Evolutionary conservation across 148 eudicot genomes (phyloP).

Genomic region (Silene uniflora): DNA sequence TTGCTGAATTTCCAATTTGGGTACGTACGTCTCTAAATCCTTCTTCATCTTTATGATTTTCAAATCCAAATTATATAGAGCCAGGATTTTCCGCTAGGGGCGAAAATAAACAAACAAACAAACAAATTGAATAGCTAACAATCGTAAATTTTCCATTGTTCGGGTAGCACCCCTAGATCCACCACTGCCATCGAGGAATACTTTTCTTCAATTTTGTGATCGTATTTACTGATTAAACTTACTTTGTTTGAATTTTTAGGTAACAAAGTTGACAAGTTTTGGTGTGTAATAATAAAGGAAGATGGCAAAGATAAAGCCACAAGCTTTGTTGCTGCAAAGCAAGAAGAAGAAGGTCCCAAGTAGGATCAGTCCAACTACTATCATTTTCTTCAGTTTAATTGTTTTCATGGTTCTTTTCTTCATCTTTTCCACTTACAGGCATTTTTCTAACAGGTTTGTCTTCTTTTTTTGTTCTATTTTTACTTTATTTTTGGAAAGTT

Average conservation of each 20-base stretch:
- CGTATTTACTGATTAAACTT: neutral
- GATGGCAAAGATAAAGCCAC: constrained; percentile 96
- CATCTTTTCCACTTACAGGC: constrained; percentile 58
- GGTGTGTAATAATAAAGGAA: neutral
- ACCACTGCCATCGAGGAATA: no score
- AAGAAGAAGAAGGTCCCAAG: constrained; percentile 94
- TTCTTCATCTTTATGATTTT: neutral
- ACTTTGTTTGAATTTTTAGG: neutral
- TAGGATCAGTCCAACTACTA: constrained; percentile 50
- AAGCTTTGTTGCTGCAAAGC: constrained; percentile 85
- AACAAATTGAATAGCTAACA: no score
- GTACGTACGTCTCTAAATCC: constrained; percentile 23
- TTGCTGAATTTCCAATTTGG: constrained; percentile 16
- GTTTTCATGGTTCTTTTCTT: constrained; percentile 54
- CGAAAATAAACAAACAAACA: no score
- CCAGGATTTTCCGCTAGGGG: no score
- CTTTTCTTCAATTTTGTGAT: no score
- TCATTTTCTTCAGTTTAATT: constrained; percentile 50
- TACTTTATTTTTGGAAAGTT: neutral
- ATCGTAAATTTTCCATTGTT: no score
- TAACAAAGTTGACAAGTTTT: constrained; percentile 11
- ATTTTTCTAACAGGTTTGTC: constrained; percentile 67
- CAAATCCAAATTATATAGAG: neutral
- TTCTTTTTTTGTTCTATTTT: neutral
- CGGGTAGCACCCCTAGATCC: no score